Base-by-base conservation (phyloP, 1,139 yeast species). In the Suhomyces coccinellae region DNA sequence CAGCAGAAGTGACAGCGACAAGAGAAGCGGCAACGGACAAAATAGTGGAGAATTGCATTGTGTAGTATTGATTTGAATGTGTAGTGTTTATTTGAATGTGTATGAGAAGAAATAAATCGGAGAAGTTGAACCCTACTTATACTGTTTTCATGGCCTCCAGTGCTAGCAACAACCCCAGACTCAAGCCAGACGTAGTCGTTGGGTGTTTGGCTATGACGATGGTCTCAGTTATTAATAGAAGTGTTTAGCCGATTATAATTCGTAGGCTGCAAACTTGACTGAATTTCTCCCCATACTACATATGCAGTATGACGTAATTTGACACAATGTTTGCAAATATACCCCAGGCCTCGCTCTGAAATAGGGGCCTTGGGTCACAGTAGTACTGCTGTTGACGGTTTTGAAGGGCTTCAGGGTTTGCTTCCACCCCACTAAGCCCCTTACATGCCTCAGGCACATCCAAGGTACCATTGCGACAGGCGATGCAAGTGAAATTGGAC, bases 21-120 rank as follows among this genome's bases (percentile, higher is more conserved):
- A 12, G n/a, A 26, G 58, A 38, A 33, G 59, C 44, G 38, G 58
- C 51, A 32, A 54, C 31, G 20, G 61, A 50, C 15, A 56, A 44
- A 6, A 26, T 26, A n/a, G 50, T 30, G 15, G 52, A 43, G 39
- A 49, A 43, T 43, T 48, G 46, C 52, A 50, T 48, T 29, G 24
- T 17, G 20, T 17, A 17, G 20, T 17, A 6, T 17, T 17, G 20
- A 17, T 20, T 20, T 20, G 24, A 20, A 20, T 20, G 24, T 20
- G 6, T 20, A 20, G 24, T 20, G 2, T 20, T 20, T 7, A 20
- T 20, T 20, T 20, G 24, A 20, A 20, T 20, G 24, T 26, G 29
- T 26, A 10, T 26, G 29, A 26, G 8, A n/a, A 26, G 29, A n/a
- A 26, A 26, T 26, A 26, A 8, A 10, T n/a, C 2, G n/a, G n/a